A percentile compares a stretch with the other conserved stretches of the same genome.
Evolutionary conservation across 2,329 filamentous ascomycete genomes (phyloP).

Genomic region (Laburnicola sp.): DNA sequence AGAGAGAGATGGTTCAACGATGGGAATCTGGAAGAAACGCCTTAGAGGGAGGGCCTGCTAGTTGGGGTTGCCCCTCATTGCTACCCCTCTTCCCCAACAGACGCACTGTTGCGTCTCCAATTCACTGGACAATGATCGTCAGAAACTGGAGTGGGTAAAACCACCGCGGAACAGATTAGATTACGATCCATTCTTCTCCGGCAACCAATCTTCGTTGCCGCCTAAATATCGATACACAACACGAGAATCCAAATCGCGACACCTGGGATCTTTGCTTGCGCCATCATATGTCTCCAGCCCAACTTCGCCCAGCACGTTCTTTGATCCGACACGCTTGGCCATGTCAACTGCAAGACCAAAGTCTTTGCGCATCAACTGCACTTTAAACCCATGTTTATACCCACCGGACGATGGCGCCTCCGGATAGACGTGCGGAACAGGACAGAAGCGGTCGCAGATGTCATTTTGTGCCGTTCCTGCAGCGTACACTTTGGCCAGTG

Average conservation of each 20-base stretch:
- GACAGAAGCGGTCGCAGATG: conserved; percentile 57
- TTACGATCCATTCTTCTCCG: conserved; percentile 19
- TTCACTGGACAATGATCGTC: neutral
- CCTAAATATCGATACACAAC: conserved; percentile 62
- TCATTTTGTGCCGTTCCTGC: conserved; percentile 57
- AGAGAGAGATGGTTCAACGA: conserved; percentile 1
- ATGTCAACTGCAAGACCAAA: conserved; percentile 59
- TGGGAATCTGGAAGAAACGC: neutral
- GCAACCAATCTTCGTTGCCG: conserved; percentile 56
- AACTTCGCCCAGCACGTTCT: conserved; percentile 54
- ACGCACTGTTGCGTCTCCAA: conserved; percentile 5
- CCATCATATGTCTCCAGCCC: conserved; percentile 57
- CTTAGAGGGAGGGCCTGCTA: conserved; percentile 3
- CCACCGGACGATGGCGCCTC: conserved; percentile 54
- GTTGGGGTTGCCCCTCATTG: conserved; percentile 14
- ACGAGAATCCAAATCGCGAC: conserved; percentile 59
- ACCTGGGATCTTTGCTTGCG: conserved; percentile 56
- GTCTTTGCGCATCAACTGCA: conserved; percentile 64
- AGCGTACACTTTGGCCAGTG: conserved; percentile 56
- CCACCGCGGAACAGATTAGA: neutral
- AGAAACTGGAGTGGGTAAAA: too few relatives aligned
- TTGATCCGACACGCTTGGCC: conserved; percentile 57
- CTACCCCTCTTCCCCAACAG: conserved; percentile 31
- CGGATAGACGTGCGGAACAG: conserved; percentile 55
- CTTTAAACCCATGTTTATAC: conserved; percentile 60